Percentiles rank a stretch among this genome's conserved stretches.
These are phyloP conservation scores for Ustilago nuda DNA, from an alignment of 1,284 basidiomycete genomes.

Conservation along the genomic window DNA sequence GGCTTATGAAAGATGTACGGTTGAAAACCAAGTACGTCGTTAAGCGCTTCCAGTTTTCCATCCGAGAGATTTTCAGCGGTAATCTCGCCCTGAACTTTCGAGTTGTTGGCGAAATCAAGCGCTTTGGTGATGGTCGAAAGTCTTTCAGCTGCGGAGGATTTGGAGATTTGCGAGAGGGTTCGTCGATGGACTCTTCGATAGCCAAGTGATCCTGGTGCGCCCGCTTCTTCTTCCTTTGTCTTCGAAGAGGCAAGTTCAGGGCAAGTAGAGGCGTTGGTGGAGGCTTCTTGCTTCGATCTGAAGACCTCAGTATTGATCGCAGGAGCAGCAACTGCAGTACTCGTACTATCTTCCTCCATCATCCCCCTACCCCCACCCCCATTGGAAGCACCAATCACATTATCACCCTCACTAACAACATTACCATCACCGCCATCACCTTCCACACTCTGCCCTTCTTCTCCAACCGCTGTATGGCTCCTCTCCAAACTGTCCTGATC, in stretches of 20 bases:
- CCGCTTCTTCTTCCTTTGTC: conserved; percentile 17
- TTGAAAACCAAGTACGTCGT: conserved; percentile 63
- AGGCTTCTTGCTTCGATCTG: conserved; percentile 3
- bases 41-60: conserved; percentile 30
- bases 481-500: conserved; percentile 37
- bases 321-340: conserved; percentile 11
- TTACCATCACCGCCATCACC: conserved; percentile 15
- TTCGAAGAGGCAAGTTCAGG: not conserved
- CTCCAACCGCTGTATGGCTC: conserved; percentile 36
- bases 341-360: not conserved
- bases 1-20: conserved; percentile 60
- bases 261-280: not conserved
- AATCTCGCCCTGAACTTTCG: conserved; percentile 66
- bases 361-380: conserved; percentile 6
- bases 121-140: conserved; percentile 62
- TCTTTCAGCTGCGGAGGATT: conserved; percentile 56
- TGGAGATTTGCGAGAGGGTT: conserved; percentile 58
- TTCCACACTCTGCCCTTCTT: conserved; percentile 2
- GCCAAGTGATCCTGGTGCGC: conserved; percentile 53
- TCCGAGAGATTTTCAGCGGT: conserved; percentile 43
- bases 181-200: conserved; percentile 54
- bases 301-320: conserved; percentile 24
- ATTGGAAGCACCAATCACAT: not conserved
- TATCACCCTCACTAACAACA: conserved; percentile 15
- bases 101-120: conserved; percentile 68